Base-by-base conservation (phyloP, 192 early-diverging fungal species). In the Coemansia erecta region DNA sequence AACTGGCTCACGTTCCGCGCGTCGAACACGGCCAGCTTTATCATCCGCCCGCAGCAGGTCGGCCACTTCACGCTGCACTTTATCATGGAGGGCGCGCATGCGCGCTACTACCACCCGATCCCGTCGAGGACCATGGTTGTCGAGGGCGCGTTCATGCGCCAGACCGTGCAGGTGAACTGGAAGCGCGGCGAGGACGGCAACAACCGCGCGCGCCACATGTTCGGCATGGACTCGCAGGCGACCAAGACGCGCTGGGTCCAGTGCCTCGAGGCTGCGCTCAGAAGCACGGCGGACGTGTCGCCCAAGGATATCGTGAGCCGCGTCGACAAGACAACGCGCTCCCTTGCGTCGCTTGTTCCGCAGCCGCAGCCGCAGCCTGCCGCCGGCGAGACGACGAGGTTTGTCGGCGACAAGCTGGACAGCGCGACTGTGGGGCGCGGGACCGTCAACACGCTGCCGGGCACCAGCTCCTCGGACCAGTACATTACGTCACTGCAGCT, bases 61-160 rank as follows among this genome's bases (percentile, higher is more conserved):
- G 78, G 78, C 37, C 64, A 80, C 60, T 67, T 80, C 28, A 71
- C 72, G 26, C 52, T 80, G 45, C 78, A 80, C 48, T 80, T 80
- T 54, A 33, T 77, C 19, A 46, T 66, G 14, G 69, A 76, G 61
- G 79, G 79, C 41, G 8, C 69, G 39, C 63, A 71, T 26, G 73
- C 73, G 33, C 66, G 79, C 58, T 70, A 67, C 73, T 81, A 81
- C 63, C 73, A 72, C 57, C 72, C 73, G 15, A 81, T 81, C 43
- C 81, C 81, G 26, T 66, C 70, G 45, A 61, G 72, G 18, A 60
- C 58, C 9, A 56, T 82, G 51, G 58, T 72, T 3, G 77, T 82
- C 39, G 81, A 82, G 60, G 76, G 81, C 48, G 68, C 61, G 26
- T 82, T 79, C 42, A 82, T 82, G 81, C 72, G 67, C 24, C 68